Base-by-base conservation (phyloP, 129 eudicot species). In the Pittosporum tobira region DNA sequence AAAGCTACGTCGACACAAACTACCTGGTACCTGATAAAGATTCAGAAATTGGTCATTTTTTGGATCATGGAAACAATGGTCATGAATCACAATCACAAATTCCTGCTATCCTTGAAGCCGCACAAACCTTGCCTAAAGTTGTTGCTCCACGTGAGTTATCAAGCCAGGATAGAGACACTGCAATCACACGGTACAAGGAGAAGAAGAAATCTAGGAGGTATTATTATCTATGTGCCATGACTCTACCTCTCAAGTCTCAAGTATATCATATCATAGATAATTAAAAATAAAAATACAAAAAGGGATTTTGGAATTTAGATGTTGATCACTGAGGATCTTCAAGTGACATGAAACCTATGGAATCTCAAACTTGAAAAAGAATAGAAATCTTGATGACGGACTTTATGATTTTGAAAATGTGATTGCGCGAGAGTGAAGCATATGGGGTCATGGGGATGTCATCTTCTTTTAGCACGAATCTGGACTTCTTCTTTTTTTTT, bases 151-250 rank as follows among this genome's bases (percentile, higher is more conserved):
- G 77, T 46, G 97, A 84, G 49, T 54, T 85, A 27, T 82, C 71
- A 61, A 85, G 67, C 53, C 95, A 81, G 44, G 95, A 82, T 45
- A 62, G 97, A 40, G 95, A 83, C 63, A 69, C 89, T 14, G 97
- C 97, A 0, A n/a, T 90, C 64, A 75, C 87, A 6, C 88, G 97
- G 20, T 90, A 90, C 79, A 90, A 90, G 70, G 95, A 90, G 68
- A 90, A 89, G 75, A 90, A 78, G 86, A 85, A 83, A 79, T 75
- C 79, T 40, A 77, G 97, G 56, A 90, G 97, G 95, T 81, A 81
- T 19, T 25, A 48, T 45, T 30, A 28, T 16, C 22, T 45, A 15
- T 55, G 8, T 13, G 21, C 14, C 28, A 19, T 28, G 34, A 53
- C 44, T 34, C 7, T n/a, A n/a, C 0, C 11, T 34, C n/a, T 53